phyloP scores from a whole-genome alignment of 257 asterid genomes.

The Solanum piurae region DNA sequence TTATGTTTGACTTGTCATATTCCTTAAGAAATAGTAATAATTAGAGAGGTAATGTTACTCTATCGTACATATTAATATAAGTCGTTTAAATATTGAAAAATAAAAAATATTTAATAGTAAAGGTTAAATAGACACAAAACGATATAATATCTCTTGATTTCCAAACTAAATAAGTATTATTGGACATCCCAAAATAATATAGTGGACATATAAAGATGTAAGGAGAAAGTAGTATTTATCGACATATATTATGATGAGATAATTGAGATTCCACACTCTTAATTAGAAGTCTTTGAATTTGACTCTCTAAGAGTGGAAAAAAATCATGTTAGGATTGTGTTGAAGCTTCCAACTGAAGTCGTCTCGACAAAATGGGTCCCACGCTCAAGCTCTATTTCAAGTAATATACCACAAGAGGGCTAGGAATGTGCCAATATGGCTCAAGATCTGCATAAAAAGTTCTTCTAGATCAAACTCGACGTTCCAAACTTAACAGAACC shows the following conservation, averaged over 20 bases:
- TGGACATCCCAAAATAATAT: too few species aligned
- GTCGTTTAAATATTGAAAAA: too few species aligned
- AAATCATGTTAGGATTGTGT: background rate
- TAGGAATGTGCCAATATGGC: background rate
- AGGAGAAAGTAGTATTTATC: background rate
- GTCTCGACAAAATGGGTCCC: background rate
- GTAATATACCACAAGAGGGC: background rate
- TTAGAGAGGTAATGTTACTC: too few species aligned
- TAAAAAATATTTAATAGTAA: too few species aligned
- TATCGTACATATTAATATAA: too few species aligned
- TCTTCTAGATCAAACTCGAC: background rate
- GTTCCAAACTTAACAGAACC: fast-evolving
- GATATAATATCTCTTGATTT: too few species aligned
- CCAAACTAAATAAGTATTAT: too few species aligned
- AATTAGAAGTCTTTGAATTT: background rate
- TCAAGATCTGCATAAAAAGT: background rate
- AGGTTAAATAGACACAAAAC: background rate
- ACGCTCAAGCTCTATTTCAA: background rate
- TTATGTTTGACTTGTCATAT: too few species aligned
- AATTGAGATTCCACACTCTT: background rate
- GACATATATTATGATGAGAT: background rate
- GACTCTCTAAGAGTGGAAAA: background rate
- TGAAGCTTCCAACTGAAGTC: background rate
- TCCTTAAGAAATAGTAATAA: too few species aligned
- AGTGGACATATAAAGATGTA: fast-evolving